Evolutionary conservation across 148 eudicot species (phyloP).

Genomic region (Vaccinium vitisidaea): DNA sequence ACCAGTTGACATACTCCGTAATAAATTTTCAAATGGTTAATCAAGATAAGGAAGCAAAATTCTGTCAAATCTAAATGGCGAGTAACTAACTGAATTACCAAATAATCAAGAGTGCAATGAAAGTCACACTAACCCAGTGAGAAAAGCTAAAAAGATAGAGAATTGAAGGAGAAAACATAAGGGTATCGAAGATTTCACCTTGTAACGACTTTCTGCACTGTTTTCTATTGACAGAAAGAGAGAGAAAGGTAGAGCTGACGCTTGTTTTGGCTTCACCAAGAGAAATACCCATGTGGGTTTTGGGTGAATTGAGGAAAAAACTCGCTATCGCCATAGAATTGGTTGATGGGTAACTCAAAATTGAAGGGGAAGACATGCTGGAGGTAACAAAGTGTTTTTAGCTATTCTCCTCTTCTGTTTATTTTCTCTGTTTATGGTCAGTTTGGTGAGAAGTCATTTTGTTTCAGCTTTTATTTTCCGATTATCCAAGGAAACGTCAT

Average conservation of each 20-base stretch:
- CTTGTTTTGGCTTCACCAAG: not conserved
- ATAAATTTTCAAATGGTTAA: not conserved
- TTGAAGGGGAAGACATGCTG: slow-evolving; percentile 7
- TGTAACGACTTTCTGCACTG: slow-evolving; percentile 19
- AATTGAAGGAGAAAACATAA: not conserved
- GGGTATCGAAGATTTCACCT: slow-evolving; percentile 27
- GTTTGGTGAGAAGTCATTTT: not conserved
- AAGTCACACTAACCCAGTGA: not conserved
- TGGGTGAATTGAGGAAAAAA: not conserved
- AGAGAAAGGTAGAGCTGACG: slow-evolving; percentile 16
- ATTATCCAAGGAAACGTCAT: not conserved
- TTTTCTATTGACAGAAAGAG: slow-evolving; percentile 16
- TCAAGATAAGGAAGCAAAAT: not conserved
- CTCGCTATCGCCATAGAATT: slow-evolving; percentile 14
- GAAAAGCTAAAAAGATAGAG: not conserved
- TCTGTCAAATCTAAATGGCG: not conserved
- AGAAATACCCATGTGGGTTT: not conserved
- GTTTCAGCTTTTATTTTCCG: not conserved
- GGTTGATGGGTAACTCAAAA: slow-evolving; percentile 2
- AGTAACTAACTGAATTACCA: not conserved
- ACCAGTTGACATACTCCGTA: not conserved
- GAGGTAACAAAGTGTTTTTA: not conserved
- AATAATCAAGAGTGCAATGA: not conserved
- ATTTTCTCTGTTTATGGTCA: not conserved
- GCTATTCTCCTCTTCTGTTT: not conserved